Evolutionary conservation across 352 stramenopile species (phyloP), one percentile per base, ranked within the genome.

Genomic region (Pythium aristosporum): DNA sequence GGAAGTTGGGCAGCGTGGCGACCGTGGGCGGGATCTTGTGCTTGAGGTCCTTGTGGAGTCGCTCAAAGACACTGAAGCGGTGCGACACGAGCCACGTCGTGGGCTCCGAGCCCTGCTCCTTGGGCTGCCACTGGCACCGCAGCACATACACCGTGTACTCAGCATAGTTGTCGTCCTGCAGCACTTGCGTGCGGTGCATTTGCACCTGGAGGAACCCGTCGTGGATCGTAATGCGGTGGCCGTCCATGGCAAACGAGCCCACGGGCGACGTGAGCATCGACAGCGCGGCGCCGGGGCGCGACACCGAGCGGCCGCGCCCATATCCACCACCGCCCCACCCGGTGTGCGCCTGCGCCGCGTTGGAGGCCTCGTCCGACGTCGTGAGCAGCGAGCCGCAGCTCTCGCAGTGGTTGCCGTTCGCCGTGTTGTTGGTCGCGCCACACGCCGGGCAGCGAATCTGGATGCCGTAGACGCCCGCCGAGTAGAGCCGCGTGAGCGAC

Each of bases 101-200:
- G 2, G 76, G 68, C 51, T 88, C 72, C 9, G 56, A 58, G 2
- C 65, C 63, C 23, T 88, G 83, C 48, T 90, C 85, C 50, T 86
- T 87, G 3, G 85, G 70, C 61, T 94, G 83, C 85, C 85, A 96
- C 63, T 89, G 71, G 64, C 87, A 96, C 56, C 83, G 83, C 51
- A 96, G 71, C 63, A 96, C 87, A 64, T 96, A 96, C 56, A 93
- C 87, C 30, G 87, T 96, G 74, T 96, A 96, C 61, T 96, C 85
- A 39, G 80, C 83, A 56, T 92, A 96, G 72, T 93, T 96, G 75
- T 94, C 87, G 70, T 96, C 87, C 66, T 96, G 87, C 48, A 96
- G 65, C 28, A 94, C 78, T 57, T 94, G 85, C 36, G 87, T 96
- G 50, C 83, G 77, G 61, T 94, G 82, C 83, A 96, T 93, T 58